These are phyloP conservation scores for Apiospora pterosperma DNA, from an alignment of 2,329 filamentous ascomycete species.

Conservation along the genomic window DNA sequence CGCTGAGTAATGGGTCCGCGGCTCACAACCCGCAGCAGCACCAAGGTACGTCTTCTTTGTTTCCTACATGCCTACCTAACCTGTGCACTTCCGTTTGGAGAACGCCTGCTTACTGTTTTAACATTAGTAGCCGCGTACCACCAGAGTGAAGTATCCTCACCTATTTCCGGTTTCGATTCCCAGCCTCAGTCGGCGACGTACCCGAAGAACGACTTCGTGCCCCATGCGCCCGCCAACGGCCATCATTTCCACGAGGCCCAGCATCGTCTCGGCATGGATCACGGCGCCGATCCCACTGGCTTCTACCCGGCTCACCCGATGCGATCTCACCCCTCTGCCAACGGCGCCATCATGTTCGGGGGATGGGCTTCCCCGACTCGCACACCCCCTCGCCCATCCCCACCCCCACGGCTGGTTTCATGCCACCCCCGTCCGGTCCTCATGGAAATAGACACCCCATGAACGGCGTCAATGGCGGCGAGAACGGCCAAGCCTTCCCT, in stretches of 20 bases:
- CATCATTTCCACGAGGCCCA: conserved; percentile 4
- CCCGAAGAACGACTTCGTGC: conserved; percentile 14
- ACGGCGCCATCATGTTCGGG: conserved; percentile 53
- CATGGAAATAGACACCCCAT: conserved; percentile 16
- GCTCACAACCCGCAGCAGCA: conserved; percentile 1
- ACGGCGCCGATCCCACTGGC: background rate
- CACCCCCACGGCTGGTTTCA: conserved; percentile 40
- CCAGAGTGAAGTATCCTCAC: background rate
- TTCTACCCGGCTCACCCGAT: conserved; percentile 21
- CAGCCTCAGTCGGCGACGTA: conserved; percentile 21
- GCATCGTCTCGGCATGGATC: background rate
- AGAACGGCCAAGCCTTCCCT: conserved; percentile 19
- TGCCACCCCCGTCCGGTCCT: conserved; percentile 34
- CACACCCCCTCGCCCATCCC: conserved; percentile 57
- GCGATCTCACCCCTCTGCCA: conserved; percentile 40
- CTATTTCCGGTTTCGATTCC: conserved; percentile 5
- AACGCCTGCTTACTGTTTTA: background rate
- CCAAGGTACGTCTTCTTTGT: background rate
- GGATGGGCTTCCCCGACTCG: conserved; percentile 45
- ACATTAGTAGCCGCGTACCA: background rate
- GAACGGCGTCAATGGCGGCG: conserved; percentile 21
- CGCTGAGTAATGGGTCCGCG: conserved; percentile 1
- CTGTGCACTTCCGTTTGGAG: background rate
- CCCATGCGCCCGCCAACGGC: conserved; percentile 17
- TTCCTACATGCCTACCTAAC: background rate